These are phyloP conservation scores for Hemisphaericaspora xylofermentans DNA, from an alignment of 1,139 yeast genomes.

Conservation along the genomic window DNA sequence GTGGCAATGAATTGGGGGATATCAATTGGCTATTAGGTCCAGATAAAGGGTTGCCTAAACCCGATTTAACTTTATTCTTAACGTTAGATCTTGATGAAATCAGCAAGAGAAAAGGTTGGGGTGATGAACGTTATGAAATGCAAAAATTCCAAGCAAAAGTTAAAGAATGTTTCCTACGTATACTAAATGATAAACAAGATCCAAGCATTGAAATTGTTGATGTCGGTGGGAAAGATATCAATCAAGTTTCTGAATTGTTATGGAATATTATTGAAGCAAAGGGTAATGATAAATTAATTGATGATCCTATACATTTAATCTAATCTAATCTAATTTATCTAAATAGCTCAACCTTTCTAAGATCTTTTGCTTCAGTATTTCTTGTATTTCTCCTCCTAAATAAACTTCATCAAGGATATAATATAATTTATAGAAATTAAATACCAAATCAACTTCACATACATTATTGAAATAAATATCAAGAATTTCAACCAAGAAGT, in stretches of 20 bases:
- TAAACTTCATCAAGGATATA: constrained; percentile 72
- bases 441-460: constrained; percentile 90
- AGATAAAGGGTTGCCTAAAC: constrained; percentile 82
- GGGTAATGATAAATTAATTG: constrained; percentile 15
- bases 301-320: constrained; percentile 23
- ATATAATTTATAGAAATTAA: constrained; percentile 74
- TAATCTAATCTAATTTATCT: constrained; percentile 42
- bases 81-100: constrained; percentile 56
- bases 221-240: constrained; percentile 61
- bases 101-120: constrained; percentile 72
- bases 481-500: constrained; percentile 82
- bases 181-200: constrained; percentile 36
- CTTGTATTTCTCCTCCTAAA: constrained; percentile 77
- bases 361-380: constrained; percentile 60
- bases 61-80: constrained; percentile 80
- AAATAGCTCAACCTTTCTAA: constrained; percentile 52
- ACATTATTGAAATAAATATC: constrained; percentile 86
- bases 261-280: constrained; percentile 25
- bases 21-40: constrained; percentile 77
- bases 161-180: constrained; percentile 51
- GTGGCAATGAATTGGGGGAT: constrained; percentile 47
- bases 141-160: constrained; percentile 71
- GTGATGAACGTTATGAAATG: constrained; percentile 87
- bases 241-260: constrained; percentile 45
- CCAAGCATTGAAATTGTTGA: constrained; percentile 45